phyloP scores from a whole-genome alignment of 1,284 basidiomycete species.

The Pholiota adiposa region DNA sequence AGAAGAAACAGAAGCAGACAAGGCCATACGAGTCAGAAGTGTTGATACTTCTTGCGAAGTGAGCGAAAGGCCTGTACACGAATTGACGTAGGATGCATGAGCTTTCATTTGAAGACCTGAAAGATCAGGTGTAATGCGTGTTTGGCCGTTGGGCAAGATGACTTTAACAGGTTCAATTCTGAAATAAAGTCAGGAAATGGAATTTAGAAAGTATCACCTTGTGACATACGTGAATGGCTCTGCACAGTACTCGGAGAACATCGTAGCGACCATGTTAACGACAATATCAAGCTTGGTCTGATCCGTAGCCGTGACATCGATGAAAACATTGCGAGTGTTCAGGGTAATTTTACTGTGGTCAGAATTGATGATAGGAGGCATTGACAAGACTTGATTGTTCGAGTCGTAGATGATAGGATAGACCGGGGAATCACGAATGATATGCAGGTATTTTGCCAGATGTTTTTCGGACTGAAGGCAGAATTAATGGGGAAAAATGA shows the following conservation, averaged over 20 bases:
- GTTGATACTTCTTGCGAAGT: slow-evolving; percentile 60
- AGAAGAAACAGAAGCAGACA: slow-evolving; percentile 54
- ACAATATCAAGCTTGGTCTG: slow-evolving; percentile 96
- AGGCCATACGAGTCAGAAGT: slow-evolving; percentile 80
- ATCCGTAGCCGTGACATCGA: slow-evolving; percentile 98
- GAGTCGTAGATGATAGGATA: slow-evolving; percentile 98
- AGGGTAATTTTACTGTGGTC: slow-evolving; percentile 97
- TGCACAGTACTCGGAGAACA: slow-evolving; percentile 97
- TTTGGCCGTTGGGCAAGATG: slow-evolving; percentile 77
- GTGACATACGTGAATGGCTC: slow-evolving; percentile 85
- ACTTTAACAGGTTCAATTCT: slow-evolving; percentile 93
- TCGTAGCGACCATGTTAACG: slow-evolving; percentile 91
- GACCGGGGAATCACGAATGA: slow-evolving; percentile 94
- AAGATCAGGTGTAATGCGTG: slow-evolving; percentile 83
- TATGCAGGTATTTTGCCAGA: slow-evolving; percentile 86
- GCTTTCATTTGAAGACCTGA: slow-evolving; percentile 75
- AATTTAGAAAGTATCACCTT: not conserved
- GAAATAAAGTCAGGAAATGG: no score
- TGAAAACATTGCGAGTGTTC: slow-evolving; percentile 93
- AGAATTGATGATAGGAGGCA: slow-evolving; percentile 99
- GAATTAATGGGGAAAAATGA: not conserved
- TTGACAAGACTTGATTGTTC: slow-evolving; percentile 86
- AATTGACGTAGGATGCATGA: slow-evolving; percentile 91
- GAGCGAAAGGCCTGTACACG: slow-evolving; percentile 88
- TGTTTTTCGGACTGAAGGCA: slow-evolving; percentile 84